These are phyloP conservation scores for Coemansia sp. DNA, from an alignment of 192 early-diverging fungal species.

Conservation along the genomic window DNA sequence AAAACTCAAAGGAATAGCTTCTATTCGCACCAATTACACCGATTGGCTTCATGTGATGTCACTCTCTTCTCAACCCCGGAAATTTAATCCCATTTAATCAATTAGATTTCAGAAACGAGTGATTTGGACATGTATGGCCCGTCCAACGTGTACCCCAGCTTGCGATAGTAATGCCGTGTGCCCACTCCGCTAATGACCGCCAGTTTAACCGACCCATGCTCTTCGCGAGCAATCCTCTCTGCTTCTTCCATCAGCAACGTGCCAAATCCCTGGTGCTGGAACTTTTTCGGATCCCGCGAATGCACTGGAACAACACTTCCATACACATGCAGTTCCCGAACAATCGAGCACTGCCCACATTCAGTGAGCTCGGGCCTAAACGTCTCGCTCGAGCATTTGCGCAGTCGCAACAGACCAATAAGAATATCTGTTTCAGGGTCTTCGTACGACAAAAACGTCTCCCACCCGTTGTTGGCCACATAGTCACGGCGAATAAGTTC, in stretches of 20 bases:
- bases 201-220: constrained; percentile 93
- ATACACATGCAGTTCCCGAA: constrained; percentile 98
- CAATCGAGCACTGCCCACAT: constrained; percentile 81
- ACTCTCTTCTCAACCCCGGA: neutral
- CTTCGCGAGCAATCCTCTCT: constrained; percentile 94
- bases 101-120: constrained; percentile 32
- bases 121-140: constrained; percentile 97
- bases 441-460: constrained; percentile 98
- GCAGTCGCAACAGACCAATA: constrained; percentile 88
- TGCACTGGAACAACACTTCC: constrained; percentile 96
- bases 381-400: constrained; percentile 85
- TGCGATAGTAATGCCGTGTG: constrained; percentile 95
- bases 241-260: constrained; percentile 99
- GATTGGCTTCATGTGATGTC: too few relatives aligned
- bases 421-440: constrained; percentile 96
- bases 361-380: constrained; percentile 90
- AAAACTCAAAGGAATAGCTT: too few relatives aligned
- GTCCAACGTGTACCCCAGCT: constrained; percentile 93
- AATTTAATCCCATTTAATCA: neutral
- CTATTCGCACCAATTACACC: too few relatives aligned
- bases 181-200: constrained; percentile 98
- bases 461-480: constrained; percentile 97
- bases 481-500: constrained; percentile 98
- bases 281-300: constrained; percentile 93
- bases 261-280: constrained; percentile 99